Evolutionary conservation across 495 filamentous ascomycete genomes (phyloP).

Genomic region (Geoglossum glabrum): DNA sequence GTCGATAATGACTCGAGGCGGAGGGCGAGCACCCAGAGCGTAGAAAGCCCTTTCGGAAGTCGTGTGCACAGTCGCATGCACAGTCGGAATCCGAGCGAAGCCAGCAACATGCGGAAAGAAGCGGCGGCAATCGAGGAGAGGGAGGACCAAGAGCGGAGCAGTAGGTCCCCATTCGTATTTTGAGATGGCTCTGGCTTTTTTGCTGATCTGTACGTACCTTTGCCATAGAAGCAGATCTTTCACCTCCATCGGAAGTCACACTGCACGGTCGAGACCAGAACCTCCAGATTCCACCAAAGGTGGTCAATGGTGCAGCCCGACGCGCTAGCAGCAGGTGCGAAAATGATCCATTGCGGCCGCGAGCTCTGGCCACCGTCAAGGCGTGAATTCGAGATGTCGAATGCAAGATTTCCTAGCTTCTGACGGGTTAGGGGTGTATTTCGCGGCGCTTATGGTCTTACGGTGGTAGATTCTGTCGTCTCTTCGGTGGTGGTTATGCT

Average conservation of each 20-base stretch:
- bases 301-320: background rate
- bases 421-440: background rate
- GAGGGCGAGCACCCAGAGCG: background rate
- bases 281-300: background rate
- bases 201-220: background rate
- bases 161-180: background rate
- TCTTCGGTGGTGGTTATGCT: too few species aligned
- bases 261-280: background rate
- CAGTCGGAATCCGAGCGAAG: background rate
- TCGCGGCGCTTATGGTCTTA: background rate
- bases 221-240: background rate
- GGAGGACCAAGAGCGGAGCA: background rate
- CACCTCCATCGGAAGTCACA: background rate
- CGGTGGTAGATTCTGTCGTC: background rate
- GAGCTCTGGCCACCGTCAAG: background rate
- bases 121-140: background rate
- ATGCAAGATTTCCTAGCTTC: too few species aligned
- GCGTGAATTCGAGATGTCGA: background rate
- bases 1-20: background rate
- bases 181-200: background rate
- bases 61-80: background rate
- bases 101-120: background rate
- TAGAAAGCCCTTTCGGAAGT: background rate
- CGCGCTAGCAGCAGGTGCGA: background rate
- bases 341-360: background rate